These are phyloP conservation scores for Helichrysum umbraculigerum DNA, from an alignment of 129 eudicot species.

Conservation along the genomic window DNA sequence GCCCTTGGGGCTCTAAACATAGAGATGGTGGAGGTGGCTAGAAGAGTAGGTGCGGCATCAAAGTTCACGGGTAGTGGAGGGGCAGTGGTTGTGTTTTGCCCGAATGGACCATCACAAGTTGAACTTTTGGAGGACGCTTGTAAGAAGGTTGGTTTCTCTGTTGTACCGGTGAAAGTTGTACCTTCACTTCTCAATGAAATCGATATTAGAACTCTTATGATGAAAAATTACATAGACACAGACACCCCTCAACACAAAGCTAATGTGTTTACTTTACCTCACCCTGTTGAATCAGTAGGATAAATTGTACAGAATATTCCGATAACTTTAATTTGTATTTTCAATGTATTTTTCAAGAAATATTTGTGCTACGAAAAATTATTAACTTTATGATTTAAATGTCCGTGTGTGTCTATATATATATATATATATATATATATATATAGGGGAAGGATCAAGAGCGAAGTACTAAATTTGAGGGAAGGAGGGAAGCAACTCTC, in stretches of 20 bases:
- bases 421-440: too few species aligned
- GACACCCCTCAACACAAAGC: neutral
- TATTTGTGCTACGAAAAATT: too few species aligned
- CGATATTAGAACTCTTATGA: conserved; percentile 45
- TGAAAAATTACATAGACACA: conserved; percentile 15
- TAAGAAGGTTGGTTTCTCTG: conserved; percentile 57
- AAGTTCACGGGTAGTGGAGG: conserved; percentile 99
- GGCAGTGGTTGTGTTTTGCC: conserved; percentile 88
- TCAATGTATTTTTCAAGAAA: neutral
- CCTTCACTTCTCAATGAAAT: conserved; percentile 55
- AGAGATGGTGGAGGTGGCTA: conserved; percentile 90
- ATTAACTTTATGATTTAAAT: too few species aligned
- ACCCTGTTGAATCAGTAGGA: neutral
- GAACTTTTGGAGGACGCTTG: conserved; percentile 65
- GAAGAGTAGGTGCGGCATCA: conserved; percentile 85
- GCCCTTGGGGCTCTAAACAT: conserved; percentile 77
- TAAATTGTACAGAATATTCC: neutral
- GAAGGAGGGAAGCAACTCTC: too few species aligned
- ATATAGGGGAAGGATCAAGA: too few species aligned
- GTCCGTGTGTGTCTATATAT: too few species aligned
- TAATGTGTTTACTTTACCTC: neutral
- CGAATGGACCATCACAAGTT: conserved; percentile 73
- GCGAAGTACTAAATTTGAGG: too few species aligned
- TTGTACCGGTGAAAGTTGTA: conserved; percentile 55
- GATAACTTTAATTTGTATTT: neutral